Evolutionary conservation across 139 green algal species (phyloP).

Genomic region (Desmodesmus armatus): DNA sequence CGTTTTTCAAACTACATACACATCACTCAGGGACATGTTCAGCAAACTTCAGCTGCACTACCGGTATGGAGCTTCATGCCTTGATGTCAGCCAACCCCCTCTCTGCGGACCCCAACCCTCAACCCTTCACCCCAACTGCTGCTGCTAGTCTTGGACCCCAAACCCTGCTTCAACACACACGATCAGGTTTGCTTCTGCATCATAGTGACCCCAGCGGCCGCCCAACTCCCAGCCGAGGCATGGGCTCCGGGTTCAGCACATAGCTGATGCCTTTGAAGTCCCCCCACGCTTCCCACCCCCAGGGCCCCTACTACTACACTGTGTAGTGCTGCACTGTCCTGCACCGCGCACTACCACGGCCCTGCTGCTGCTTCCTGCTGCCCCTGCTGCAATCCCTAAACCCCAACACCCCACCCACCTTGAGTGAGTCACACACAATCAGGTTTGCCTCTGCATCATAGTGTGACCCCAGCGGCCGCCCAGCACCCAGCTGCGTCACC

Average conservation of each 20-base stretch:
- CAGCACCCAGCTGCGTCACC: conserved; percentile 23
- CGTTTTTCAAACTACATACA: too few relatives aligned
- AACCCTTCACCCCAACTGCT: too few relatives aligned
- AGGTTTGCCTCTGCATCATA: conserved; percentile 39
- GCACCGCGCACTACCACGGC: too few relatives aligned
- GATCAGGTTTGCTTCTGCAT: conserved; percentile 36
- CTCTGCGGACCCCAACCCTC: too few relatives aligned
- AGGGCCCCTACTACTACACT: not conserved
- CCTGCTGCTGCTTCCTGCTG: conserved; percentile 31
- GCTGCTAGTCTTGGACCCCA: too few relatives aligned
- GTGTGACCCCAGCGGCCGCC: conserved; percentile 47
- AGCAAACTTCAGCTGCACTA: too few relatives aligned
- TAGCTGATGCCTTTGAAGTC: conserved; percentile 8
- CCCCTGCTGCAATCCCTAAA: too few relatives aligned
- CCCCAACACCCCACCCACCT: too few relatives aligned
- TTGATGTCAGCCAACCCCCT: too few relatives aligned
- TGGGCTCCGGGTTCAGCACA: conserved; percentile 1
- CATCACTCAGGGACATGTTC: too few relatives aligned
- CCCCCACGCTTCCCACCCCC: not conserved
- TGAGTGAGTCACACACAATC: conserved; percentile 51
- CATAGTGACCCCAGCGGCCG: conserved; percentile 45
- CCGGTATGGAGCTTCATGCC: too few relatives aligned
- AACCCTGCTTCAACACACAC: conserved; percentile 56
- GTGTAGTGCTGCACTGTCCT: too few relatives aligned
- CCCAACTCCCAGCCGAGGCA: conserved; percentile 27